Evolutionary conservation across 2,329 filamentous ascomycete genomes (phyloP), one percentile per base, ranked within the genome.

Genomic region (Penicillium glabrum): DNA sequence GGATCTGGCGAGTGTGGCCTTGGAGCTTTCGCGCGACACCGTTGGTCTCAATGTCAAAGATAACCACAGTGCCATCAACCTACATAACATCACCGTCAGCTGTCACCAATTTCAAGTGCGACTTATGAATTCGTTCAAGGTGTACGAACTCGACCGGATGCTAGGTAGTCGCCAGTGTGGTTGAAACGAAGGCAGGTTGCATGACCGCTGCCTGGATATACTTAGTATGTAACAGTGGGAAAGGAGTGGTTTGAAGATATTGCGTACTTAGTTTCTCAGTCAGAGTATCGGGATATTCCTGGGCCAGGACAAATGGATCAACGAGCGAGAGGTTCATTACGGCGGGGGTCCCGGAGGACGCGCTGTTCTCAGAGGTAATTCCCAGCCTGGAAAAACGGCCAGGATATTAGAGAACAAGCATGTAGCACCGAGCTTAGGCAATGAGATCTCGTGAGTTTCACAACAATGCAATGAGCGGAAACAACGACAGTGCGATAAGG

Each of bases 1-100:
- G 93, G 56, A 99, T 93, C 72, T 95, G 93, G 70, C 91, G 88
- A 50, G 90, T 96, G 77, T 99, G 95, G 13, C 93, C 95, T 63
- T 91, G 87, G 61, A 99, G 81, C 77, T 98, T 99, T 70, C 92
- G 89, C 57, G 95, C 95, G 5, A 98, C 91, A 37, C 95, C 93
- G 82, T 96, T 96, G 10, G 96, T 99, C 77, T 99, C 96, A 49
- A 98, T 86, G 72, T 99, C 95, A 83, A 96, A 99, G 46, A 99
- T 89, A 54, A 96, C 91, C 41, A 99, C 89, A 5, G 91, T 95
- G 64, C 95, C 95, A 77, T 99, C 95, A 60, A 85, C 80, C 82
- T 84, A 61, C 26, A 45, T 8, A 45, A 54, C 9, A 49, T 8
- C 60, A 67, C 39, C n/a, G 48, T 64, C 49, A 64, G 48, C 29